Percentiles rank a stretch among this genome's conserved stretches.
phyloP scores from a whole-genome alignment of 2,329 filamentous ascomycete species.

The Grosmannia penicillata region DNA sequence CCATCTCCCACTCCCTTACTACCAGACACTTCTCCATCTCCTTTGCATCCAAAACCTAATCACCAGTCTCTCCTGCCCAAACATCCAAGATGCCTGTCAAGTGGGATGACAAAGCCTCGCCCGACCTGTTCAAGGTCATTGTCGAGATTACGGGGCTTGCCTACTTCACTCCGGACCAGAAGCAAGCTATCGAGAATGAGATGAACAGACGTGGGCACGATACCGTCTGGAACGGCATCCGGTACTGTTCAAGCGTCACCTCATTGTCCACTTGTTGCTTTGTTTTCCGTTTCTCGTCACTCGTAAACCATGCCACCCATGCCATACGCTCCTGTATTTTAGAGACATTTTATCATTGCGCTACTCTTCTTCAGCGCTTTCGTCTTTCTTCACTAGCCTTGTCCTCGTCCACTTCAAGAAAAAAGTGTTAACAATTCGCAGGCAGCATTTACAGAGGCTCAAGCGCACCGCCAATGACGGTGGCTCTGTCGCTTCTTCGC shows the following conservation, averaged over 20 bases:
- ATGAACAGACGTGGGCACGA: slow-evolving; percentile 13
- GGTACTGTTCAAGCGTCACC: slow-evolving; percentile 13
- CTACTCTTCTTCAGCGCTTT: background rate
- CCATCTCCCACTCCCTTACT: too few species aligned
- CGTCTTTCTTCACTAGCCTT: background rate
- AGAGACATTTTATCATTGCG: background rate
- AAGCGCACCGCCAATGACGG: slow-evolving; percentile 14
- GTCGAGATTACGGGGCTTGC: slow-evolving; percentile 9
- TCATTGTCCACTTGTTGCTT: background rate
- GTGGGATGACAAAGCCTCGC: slow-evolving; percentile 15
- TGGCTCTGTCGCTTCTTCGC: background rate
- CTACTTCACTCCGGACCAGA: slow-evolving; percentile 12
- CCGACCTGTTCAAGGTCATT: slow-evolving; percentile 16
- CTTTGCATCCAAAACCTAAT: background rate
- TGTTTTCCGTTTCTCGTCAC: background rate
- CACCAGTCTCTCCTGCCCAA: background rate
- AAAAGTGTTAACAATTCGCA: slow-evolving; percentile 6
- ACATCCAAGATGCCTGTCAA: slow-evolving; percentile 13
- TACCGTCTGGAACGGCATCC: slow-evolving; percentile 20
- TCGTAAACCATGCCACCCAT: slow-evolving; percentile 13
- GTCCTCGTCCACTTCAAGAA: background rate
- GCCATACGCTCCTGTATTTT: slow-evolving; percentile 12
- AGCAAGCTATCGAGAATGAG: slow-evolving; percentile 11
- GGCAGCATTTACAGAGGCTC: slow-evolving; percentile 21
- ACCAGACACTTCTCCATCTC: background rate